These are phyloP conservation scores for Cyberlindnera subsufficiens DNA, from an alignment of 805 yeast species.

Conservation along the genomic window DNA sequence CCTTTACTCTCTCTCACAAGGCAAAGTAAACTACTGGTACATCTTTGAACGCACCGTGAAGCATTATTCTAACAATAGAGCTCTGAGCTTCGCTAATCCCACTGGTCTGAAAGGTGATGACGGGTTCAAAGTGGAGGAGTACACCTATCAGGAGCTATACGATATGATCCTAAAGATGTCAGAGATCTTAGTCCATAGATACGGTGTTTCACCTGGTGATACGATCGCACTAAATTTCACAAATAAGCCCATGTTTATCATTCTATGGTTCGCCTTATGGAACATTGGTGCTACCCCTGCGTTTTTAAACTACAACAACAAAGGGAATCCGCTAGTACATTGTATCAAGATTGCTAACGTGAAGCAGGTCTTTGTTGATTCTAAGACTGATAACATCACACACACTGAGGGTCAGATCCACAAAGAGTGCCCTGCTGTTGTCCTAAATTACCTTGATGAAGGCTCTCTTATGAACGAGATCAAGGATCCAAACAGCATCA, in stretches of 20 bases:
- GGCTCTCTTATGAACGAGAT: slow-evolving; percentile 36
- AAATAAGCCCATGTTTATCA: slow-evolving; percentile 76
- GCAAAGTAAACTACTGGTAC: slow-evolving; percentile 54
- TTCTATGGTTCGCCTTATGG: slow-evolving; percentile 85
- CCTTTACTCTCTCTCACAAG: slow-evolving; percentile 5
- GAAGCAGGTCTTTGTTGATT: slow-evolving; percentile 65
- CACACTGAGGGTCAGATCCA: slow-evolving; percentile 41
- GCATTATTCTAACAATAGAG: slow-evolving; percentile 43
- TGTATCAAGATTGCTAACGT: slow-evolving; percentile 68
- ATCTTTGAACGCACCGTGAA: slow-evolving; percentile 51
- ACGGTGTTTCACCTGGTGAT: slow-evolving; percentile 60
- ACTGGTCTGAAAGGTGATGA: slow-evolving; percentile 38
- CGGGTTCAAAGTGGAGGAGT: slow-evolving; percentile 54
- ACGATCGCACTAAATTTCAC: slow-evolving; percentile 71
- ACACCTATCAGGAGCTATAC: slow-evolving; percentile 65
- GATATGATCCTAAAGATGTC: slow-evolving; percentile 63
- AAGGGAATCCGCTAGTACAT: slow-evolving; percentile 71
- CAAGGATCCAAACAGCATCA: slow-evolving; percentile 34
- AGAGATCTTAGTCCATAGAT: slow-evolving; percentile 53
- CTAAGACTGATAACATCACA: slow-evolving; percentile 45
- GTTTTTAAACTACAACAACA: slow-evolving; percentile 74
- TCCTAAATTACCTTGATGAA: slow-evolving; percentile 48
- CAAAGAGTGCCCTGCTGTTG: slow-evolving; percentile 31
- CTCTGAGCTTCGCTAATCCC: slow-evolving; percentile 51
- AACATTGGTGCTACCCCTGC: slow-evolving; percentile 88